phyloP scores from a whole-genome alignment of 2,329 filamentous ascomycete species.

The Hypoxylon sp. region DNA sequence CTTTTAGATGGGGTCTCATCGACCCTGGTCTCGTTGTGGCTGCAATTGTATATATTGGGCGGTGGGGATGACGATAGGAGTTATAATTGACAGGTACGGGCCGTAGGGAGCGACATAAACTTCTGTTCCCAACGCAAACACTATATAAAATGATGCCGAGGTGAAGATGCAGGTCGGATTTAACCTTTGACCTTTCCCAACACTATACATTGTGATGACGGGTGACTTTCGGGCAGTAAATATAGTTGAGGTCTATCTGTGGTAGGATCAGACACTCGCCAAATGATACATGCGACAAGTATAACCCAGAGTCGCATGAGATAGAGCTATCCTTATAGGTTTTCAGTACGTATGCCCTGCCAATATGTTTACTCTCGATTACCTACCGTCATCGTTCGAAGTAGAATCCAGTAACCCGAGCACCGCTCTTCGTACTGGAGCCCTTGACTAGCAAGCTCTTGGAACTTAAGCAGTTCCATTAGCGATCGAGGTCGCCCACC shows the following conservation, averaged over 20 bases:
- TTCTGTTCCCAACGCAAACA: too few species aligned
- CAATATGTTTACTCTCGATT: constrained; percentile 18
- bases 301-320: too few species aligned
- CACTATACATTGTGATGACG: too few species aligned
- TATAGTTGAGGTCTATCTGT: too few species aligned
- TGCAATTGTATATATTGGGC: not conserved
- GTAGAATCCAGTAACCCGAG: constrained; percentile 73
- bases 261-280: too few species aligned
- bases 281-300: too few species aligned
- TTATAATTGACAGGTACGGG: not conserved
- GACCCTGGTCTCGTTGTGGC: not conserved
- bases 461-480: constrained; percentile 51
- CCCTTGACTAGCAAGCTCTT: constrained; percentile 46
- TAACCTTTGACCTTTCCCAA: too few species aligned
- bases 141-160: too few species aligned
- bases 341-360: not conserved
- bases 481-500: constrained; percentile 18
- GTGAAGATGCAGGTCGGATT: too few species aligned
- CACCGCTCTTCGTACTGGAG: constrained; percentile 65
- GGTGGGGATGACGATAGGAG: not conserved
- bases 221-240: too few species aligned
- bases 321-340: too few species aligned
- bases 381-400: constrained; percentile 58
- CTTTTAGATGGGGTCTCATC: not conserved
- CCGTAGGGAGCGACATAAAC: not conserved